A percentile compares a stretch with the other conserved stretches of the same genome.
phyloP scores from a whole-genome alignment of 2,329 filamentous ascomycete genomes.

The Myriosclerotinia duriaeana region DNA sequence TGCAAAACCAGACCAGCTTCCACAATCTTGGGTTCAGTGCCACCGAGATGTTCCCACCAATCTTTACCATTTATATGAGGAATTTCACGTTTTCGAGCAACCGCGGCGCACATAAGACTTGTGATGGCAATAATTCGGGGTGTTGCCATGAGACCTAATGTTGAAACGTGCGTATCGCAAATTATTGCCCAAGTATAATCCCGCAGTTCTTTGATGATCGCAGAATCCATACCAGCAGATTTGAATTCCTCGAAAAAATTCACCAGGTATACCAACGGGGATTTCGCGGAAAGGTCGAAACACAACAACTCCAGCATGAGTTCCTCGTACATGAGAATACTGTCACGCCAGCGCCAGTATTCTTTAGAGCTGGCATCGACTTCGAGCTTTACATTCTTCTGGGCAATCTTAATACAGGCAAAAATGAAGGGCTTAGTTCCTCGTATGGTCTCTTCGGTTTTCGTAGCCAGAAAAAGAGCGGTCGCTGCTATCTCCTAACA shows the following conservation, averaged over 20 bases:
- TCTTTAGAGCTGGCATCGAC: conserved; percentile 98
- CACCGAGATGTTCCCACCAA: conserved; percentile 83
- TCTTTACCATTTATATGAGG: conserved; percentile 69
- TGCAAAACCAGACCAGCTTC: conserved; percentile 75
- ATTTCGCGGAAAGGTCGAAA: conserved; percentile 88
- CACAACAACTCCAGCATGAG: conserved; percentile 87
- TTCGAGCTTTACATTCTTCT: conserved; percentile 86
- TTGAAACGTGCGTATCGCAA: conserved; percentile 84
- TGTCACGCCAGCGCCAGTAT: conserved; percentile 97
- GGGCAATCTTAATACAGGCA: conserved; percentile 87
- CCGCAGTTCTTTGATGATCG: conserved; percentile 61
- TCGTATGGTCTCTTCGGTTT: conserved; percentile 94
- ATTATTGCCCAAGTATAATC: conserved; percentile 92
- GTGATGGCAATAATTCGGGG: conserved; percentile 80
- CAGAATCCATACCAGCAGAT: conserved; percentile 63
- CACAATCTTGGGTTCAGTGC: conserved; percentile 67
- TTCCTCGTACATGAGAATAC: conserved; percentile 89
- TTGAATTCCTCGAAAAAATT: conserved; percentile 73
- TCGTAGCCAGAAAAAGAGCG: conserved; percentile 89
- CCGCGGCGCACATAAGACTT: conserved; percentile 82
- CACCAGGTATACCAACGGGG: conserved; percentile 82
- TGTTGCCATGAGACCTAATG: conserved; percentile 77
- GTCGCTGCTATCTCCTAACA: conserved; percentile 79
- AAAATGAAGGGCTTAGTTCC: conserved; percentile 95
- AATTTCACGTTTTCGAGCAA: conserved; percentile 71